A percentile compares a stretch with the other conserved stretches of the same genome.
Evolutionary conservation across 1,284 basidiomycete genomes (phyloP).

Genomic region (Sporisorium exsertum): DNA sequence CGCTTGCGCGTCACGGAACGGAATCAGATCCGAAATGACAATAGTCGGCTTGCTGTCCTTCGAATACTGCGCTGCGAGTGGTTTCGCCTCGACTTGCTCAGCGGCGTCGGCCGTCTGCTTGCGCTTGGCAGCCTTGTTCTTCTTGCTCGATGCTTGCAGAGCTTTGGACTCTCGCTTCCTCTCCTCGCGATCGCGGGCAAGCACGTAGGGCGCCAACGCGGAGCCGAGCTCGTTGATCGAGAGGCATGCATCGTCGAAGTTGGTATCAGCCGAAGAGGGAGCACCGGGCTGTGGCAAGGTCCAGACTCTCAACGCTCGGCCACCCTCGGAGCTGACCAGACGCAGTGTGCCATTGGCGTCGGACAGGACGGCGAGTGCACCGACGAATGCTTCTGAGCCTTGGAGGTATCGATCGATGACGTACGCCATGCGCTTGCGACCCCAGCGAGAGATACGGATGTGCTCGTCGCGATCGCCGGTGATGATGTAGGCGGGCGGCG

Average conservation of each 20-base stretch:
- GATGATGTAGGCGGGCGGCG: conserved; percentile 50
- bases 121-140: conserved; percentile 39
- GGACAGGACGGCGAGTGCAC: conserved; percentile 49
- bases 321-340: conserved; percentile 60
- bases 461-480: conserved; percentile 67
- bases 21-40: conserved; percentile 51
- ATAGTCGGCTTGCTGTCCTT: conserved; percentile 42
- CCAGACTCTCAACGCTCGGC: conserved; percentile 55
- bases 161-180: conserved; percentile 39
- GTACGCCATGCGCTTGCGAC: conserved; percentile 50
- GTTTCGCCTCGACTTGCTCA: conserved; percentile 16
- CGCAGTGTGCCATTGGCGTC: conserved; percentile 19
- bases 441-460: conserved; percentile 67
- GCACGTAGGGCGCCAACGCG: conserved; percentile 35
- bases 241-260: conserved; percentile 28
- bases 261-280: conserved; percentile 7
- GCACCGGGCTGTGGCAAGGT: conserved; percentile 25
- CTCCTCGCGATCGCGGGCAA: conserved; percentile 51
- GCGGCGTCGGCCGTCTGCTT: conserved; percentile 26
- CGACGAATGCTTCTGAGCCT: conserved; percentile 58
- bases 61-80: conserved; percentile 30
- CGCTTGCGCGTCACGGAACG: conserved; percentile 34
- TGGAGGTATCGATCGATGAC: conserved; percentile 61
- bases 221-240: conserved; percentile 40
- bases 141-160: conserved; percentile 34